Conservation (phyloP, 2,329 filamentous ascomycete genomes). For the Trichoderma sp. region DNA sequence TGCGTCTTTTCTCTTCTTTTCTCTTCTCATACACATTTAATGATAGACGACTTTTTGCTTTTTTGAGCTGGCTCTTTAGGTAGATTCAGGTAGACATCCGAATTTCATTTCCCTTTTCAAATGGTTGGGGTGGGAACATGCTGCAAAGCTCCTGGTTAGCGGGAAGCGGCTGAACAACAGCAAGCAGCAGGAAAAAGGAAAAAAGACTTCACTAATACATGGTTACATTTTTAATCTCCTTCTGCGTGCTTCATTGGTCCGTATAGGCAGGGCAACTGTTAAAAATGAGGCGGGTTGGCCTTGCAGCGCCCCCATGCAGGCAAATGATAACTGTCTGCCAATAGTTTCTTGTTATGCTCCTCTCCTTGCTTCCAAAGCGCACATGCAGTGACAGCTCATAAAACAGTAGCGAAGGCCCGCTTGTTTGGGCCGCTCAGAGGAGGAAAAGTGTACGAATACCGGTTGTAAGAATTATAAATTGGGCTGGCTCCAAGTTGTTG, state of each 20-base stretch:
- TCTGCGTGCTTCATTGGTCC: neutral
- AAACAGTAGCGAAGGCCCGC: constrained; percentile 1
- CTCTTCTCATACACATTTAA: constrained; percentile 13
- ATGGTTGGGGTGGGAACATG: neutral
- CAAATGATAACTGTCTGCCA: neutral
- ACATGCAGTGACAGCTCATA: constrained; percentile 15
- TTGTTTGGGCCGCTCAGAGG: neutral
- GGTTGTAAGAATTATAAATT: neutral
- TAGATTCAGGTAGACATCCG: neutral
- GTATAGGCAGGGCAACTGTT: neutral
- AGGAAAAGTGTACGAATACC: too few relatives aligned
- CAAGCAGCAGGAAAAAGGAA: neutral
- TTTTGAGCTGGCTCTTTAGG: constrained; percentile 2
- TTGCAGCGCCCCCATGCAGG: constrained; percentile 5
- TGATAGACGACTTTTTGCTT: constrained; percentile 12
- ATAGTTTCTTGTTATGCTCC: neutral
- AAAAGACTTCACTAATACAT: neutral
- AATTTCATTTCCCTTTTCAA: neutral
- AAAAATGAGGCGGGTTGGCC: neutral
- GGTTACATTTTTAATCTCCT: constrained; percentile 11
- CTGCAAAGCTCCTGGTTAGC: neutral
- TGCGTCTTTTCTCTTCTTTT: neutral
- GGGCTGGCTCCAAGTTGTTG: neutral
- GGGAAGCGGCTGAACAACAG: constrained; percentile 5
- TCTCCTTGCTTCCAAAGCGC: constrained; percentile 10